These are phyloP conservation scores for Phlebiopsis flavidoalba DNA, from an alignment of 768 basidiomycete genomes.

Conservation along the genomic window DNA sequence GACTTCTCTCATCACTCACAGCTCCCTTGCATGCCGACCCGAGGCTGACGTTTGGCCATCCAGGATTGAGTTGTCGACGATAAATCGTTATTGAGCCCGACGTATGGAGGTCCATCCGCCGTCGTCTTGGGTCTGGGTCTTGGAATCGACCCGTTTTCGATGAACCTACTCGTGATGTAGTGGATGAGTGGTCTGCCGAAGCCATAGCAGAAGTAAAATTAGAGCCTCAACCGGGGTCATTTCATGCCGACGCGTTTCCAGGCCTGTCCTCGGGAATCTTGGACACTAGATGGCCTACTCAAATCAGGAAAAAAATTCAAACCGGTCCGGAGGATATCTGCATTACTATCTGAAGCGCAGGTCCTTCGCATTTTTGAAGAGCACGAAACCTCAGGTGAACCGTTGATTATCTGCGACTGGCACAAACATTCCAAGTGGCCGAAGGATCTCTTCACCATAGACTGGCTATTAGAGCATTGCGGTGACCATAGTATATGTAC, in stretches of 20 bases:
- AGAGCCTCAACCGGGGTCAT: background rate
- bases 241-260: background rate
- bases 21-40: too few relatives aligned
- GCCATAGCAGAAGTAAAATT: background rate
- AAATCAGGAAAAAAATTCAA: slow-evolving; percentile 36
- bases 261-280: slow-evolving; percentile 36
- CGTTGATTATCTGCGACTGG: slow-evolving; percentile 61
- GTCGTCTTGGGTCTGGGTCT: background rate
- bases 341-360: slow-evolving; percentile 16
- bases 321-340: slow-evolving; percentile 34
- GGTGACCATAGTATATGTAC: slow-evolving; percentile 17
- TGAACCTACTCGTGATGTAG: background rate
- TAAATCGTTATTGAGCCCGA: too few relatives aligned
- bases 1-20: too few relatives aligned
- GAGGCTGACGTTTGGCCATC: too few relatives aligned
- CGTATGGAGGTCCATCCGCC: background rate
- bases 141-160: background rate
- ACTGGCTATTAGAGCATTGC: slow-evolving; percentile 41
- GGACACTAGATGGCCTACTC: slow-evolving; percentile 45
- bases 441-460: slow-evolving; percentile 44
- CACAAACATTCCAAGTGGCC: slow-evolving; percentile 56
- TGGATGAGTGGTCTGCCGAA: background rate
- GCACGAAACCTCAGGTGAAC: slow-evolving; percentile 48
- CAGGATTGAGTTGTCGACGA: too few relatives aligned
- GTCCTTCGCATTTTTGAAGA: slow-evolving; percentile 32